These are phyloP conservation scores for Botrytis tulipae DNA, from an alignment of 2,329 filamentous ascomycete species.

Conservation along the genomic window DNA sequence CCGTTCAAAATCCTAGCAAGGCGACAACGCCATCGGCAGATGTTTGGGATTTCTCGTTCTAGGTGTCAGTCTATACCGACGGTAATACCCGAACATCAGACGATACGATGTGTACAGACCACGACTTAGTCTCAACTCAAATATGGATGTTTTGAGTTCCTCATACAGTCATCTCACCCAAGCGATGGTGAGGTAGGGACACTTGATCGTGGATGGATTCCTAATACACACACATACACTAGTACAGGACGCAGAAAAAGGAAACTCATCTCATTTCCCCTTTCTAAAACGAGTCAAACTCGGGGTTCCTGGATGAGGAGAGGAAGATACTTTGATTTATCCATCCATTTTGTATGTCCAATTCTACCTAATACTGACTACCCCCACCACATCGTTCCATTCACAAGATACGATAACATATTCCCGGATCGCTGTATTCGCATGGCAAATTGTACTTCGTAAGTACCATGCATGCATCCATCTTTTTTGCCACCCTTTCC, in stretches of 20 bases:
- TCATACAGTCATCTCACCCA: background rate
- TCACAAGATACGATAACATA: background rate
- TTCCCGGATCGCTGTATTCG: background rate
- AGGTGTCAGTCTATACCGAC: conserved; percentile 10
- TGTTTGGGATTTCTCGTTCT: background rate
- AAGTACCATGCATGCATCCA: background rate
- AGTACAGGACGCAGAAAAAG: background rate
- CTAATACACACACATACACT: background rate
- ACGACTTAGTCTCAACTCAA: background rate
- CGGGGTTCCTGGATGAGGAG: background rate
- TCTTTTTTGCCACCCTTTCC: background rate
- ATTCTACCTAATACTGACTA: background rate
- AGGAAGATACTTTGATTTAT: background rate
- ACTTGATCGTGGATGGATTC: background rate
- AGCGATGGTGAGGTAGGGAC: background rate
- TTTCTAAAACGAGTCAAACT: background rate
- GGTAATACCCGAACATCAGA: background rate
- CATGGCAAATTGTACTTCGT: background rate
- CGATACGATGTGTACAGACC: background rate
- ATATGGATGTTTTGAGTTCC: background rate
- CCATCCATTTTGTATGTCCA: background rate
- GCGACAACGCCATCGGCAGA: background rate
- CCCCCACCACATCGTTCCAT: background rate
- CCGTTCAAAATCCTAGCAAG: background rate
- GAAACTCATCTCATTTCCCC: background rate